Base-by-base conservation (phyloP, 2,329 filamentous ascomycete genomes). In the Fonsecaea pedrosoi region DNA sequence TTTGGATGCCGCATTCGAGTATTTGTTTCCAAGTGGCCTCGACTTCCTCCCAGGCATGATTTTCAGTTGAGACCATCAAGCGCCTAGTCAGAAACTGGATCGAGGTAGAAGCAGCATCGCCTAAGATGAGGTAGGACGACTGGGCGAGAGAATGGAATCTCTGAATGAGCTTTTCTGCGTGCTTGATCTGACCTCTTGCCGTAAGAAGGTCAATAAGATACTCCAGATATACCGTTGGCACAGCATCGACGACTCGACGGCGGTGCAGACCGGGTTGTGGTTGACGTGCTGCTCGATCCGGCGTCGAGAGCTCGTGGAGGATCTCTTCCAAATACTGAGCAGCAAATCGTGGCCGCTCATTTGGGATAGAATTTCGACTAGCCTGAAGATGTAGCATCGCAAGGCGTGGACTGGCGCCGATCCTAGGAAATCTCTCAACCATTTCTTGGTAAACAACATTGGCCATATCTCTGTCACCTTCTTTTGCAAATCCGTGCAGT, bases 171-270 rank as follows among this genome's bases (percentile, higher is more conserved):
- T 86, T 79, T 68, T 84, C 78, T 15, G 86, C 85, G 5, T 82
- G 80, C 3, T 79, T 75, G 62, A 81, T 80, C 10, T 82, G 81
- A 37, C 80, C 79, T 30, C 78, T 76, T 18, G 76, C 75, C 12
- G 82, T 83, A 72, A 88, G 85, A 4, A 86, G 79, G 54, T 84
- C 84, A 70, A 90, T 83, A 57, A 89, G 73, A 63, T 82, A 81
- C 62, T 84, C 83, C 64, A 87, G 84, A 72, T 87, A 86, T 15
- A 82, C 77, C 3, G 82, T 76, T 38, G 84, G 80, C 64, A 83
- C 79, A 55, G 82, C 78, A 37, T 81, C 76, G 53, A 81, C 75
- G 21, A 78, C 66, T 12, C 75, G 75, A 7, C 71, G 77, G 70
- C 69, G 78, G 68, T 71, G 64, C 2, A 75, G 72, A 12, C 76